Percentiles rank a stretch among this genome's conserved stretches.
phyloP scores from a whole-genome alignment of 2,329 filamentous ascomycete species.

The Fusarium anguioides region DNA sequence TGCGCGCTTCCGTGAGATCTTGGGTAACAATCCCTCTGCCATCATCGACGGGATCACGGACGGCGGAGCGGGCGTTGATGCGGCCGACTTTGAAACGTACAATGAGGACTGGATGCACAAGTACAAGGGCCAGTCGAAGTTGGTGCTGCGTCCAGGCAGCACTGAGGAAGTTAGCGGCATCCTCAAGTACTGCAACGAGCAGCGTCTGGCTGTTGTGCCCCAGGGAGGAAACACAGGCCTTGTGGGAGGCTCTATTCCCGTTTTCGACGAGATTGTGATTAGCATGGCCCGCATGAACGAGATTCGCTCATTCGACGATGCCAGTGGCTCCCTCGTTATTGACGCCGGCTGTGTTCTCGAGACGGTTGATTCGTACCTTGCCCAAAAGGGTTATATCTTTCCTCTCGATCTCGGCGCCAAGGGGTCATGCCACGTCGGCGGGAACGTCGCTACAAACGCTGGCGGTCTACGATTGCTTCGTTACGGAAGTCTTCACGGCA shows the following conservation, averaged over 20 bases:
- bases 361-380: slow-evolving; percentile 85
- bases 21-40: slow-evolving; percentile 77
- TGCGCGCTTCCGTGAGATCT: slow-evolving; percentile 80
- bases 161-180: slow-evolving; percentile 92
- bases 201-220: slow-evolving; percentile 91
- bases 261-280: slow-evolving; percentile 98
- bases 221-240: slow-evolving; percentile 98
- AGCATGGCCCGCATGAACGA: slow-evolving; percentile 90
- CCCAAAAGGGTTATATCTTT: slow-evolving; percentile 87
- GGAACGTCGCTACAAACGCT: slow-evolving; percentile 95
- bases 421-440: slow-evolving; percentile 95
- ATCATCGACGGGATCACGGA: slow-evolving; percentile 83
- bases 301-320: slow-evolving; percentile 91
- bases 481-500: slow-evolving; percentile 95
- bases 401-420: slow-evolving; percentile 98
- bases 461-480: slow-evolving; percentile 89
- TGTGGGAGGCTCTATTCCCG: slow-evolving; percentile 93
- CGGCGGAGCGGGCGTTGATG: slow-evolving; percentile 70
- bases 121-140: slow-evolving; percentile 87
- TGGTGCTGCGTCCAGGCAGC: slow-evolving; percentile 86
- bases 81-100: slow-evolving; percentile 90
- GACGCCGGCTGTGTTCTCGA: slow-evolving; percentile 95
- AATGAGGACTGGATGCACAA: slow-evolving; percentile 99
- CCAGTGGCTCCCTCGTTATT: slow-evolving; percentile 88
- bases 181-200: slow-evolving; percentile 93